These are phyloP conservation scores for Ogataea salicorniae DNA, from an alignment of 805 yeast species.

Conservation along the genomic window DNA sequence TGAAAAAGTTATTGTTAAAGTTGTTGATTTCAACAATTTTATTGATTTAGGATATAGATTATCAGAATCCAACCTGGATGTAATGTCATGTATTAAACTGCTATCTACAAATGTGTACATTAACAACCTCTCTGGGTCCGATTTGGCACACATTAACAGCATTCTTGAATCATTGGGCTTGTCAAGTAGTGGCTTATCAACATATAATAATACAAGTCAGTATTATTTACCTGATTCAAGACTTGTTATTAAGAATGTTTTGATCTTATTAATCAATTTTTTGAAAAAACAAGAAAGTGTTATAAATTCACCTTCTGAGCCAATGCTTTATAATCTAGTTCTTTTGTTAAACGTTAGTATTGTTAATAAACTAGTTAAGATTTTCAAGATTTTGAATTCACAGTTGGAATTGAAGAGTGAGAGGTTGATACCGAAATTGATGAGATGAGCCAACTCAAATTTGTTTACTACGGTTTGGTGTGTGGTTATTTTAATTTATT, in stretches of 20 bases:
- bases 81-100: constrained; percentile 5
- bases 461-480: too few species aligned
- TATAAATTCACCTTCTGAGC: constrained; percentile 6
- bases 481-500: too few species aligned
- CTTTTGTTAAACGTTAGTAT: constrained; percentile 26
- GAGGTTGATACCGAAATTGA: constrained; percentile 8
- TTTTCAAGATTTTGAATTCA: constrained; percentile 23
- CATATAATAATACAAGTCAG: not conserved
- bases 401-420: constrained; percentile 12
- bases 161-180: constrained; percentile 1
- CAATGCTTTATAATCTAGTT: constrained; percentile 15
- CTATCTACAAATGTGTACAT: constrained; percentile 26
- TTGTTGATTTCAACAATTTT: constrained; percentile 23
- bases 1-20: constrained; percentile 14
- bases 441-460: constrained; percentile 2
- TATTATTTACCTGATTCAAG: constrained; percentile 26
- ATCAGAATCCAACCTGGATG: constrained; percentile 9
- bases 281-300: constrained; percentile 12
- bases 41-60: constrained; percentile 24
- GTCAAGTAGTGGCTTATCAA: constrained; percentile 3
- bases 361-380: constrained; percentile 25
- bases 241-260: constrained; percentile 25
- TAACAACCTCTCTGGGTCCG: constrained; percentile 14
- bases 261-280: constrained; percentile 22
- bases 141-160: not conserved